These are phyloP conservation scores for Paraphoma chrysanthemicola DNA, from an alignment of 2,329 filamentous ascomycete genomes.

Conservation along the genomic window DNA sequence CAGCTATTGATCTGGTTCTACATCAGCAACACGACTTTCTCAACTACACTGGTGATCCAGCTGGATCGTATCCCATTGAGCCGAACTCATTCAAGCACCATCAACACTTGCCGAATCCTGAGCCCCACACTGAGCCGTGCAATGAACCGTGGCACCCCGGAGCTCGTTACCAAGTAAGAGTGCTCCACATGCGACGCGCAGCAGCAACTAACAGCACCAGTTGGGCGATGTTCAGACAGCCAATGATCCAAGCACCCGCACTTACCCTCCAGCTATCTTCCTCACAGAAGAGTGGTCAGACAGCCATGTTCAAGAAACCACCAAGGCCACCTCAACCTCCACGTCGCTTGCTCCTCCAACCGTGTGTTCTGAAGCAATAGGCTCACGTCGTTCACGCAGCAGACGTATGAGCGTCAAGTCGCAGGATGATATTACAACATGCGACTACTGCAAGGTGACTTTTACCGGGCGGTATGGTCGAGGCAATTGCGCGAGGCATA, in stretches of 20 bases:
- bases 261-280: background rate
- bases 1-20: no score
- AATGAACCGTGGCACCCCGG: no score
- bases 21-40: no score
- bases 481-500: conserved; percentile 6
- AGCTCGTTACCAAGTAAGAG: no score
- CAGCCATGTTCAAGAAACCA: background rate
- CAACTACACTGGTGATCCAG: no score
- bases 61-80: no score
- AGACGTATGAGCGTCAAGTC: background rate
- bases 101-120: no score
- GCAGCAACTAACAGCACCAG: no score
- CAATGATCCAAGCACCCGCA: background rate
- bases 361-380: conserved; percentile 1
- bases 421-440: background rate
- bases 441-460: background rate
- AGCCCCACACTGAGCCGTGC: no score
- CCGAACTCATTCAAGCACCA: no score
- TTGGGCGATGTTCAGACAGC: no score
- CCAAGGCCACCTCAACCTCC: background rate
- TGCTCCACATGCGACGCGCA: no score
- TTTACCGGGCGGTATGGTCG: conserved; percentile 4
- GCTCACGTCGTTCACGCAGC: background rate
- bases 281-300: background rate
- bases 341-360: background rate